phyloP scores from a whole-genome alignment of 2,329 filamentous ascomycete species.

The Nigrospora osmanthi region DNA sequence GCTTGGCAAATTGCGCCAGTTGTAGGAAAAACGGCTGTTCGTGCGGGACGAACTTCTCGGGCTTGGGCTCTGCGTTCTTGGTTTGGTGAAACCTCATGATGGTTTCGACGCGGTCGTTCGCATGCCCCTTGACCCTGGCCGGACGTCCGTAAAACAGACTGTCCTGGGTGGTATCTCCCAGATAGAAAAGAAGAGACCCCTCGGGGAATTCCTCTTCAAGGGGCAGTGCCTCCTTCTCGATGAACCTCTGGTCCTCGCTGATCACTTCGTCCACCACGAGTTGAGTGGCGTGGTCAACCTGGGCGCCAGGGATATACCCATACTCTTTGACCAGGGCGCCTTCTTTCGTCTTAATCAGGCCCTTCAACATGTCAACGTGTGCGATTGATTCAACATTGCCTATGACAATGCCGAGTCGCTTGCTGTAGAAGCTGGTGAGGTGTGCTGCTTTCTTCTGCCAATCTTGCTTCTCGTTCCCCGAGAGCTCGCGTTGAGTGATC shows the following conservation, averaged over 20 bases:
- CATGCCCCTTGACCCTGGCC: conserved; percentile 71
- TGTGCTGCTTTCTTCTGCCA: conserved; percentile 78
- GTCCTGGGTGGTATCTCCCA: conserved; percentile 71
- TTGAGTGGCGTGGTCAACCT: conserved; percentile 87
- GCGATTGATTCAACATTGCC: conserved; percentile 83
- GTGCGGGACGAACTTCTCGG: conserved; percentile 1
- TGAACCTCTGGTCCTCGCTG: conserved; percentile 86
- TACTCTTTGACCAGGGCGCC: conserved; percentile 93
- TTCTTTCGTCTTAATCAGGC: conserved; percentile 81
- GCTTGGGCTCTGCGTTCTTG: background rate
- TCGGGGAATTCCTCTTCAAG: conserved; percentile 88
- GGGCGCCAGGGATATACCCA: conserved; percentile 73
- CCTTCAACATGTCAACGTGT: conserved; percentile 89
- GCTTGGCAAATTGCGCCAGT: conserved; percentile 74
- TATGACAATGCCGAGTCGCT: conserved; percentile 80
- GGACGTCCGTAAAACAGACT: conserved; percentile 64
- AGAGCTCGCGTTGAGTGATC: conserved; percentile 63
- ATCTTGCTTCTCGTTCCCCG: conserved; percentile 67
- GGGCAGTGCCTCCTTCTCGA: conserved; percentile 80
- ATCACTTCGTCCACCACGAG: conserved; percentile 82
- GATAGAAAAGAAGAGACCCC: conserved; percentile 79
- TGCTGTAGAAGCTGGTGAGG: conserved; percentile 84
- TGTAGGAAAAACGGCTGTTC: conserved; percentile 26
- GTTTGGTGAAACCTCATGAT: conserved; percentile 1
- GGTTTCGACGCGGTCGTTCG: conserved; percentile 23